Percentiles rank a stretch among this genome's conserved stretches.
Evolutionary conservation across 2,329 filamentous ascomycete genomes (phyloP).

Genomic region (Calonectria naviculata): DNA sequence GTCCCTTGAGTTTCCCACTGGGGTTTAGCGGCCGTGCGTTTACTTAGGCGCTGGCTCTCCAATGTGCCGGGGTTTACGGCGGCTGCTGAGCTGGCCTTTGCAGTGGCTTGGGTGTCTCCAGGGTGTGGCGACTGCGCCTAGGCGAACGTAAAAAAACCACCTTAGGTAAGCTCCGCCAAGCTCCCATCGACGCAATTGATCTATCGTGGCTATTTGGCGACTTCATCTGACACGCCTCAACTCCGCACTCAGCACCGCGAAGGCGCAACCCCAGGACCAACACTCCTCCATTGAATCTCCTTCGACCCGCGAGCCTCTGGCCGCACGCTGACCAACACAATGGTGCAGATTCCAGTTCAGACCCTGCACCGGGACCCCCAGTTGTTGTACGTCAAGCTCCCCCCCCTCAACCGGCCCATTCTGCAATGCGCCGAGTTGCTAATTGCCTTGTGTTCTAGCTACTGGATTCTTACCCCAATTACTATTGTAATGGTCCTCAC

Average conservation of each 20-base stretch:
- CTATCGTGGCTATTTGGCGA: slow-evolving; percentile 24
- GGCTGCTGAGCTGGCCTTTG: not conserved
- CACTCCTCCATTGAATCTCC: slow-evolving; percentile 18
- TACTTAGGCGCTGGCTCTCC: not conserved
- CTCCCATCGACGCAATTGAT: slow-evolving; percentile 18
- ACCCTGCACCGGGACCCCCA: slow-evolving; percentile 99
- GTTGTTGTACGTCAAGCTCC: slow-evolving; percentile 78
- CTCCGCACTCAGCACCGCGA: slow-evolving; percentile 14
- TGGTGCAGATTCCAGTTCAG: slow-evolving; percentile 89
- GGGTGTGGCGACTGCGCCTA: slow-evolving; percentile 7
- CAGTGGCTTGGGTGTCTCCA: not conserved
- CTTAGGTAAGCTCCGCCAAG: slow-evolving; percentile 21
- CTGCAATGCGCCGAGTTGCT: slow-evolving; percentile 21
- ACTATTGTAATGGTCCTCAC: slow-evolving; percentile 98
- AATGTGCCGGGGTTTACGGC: not conserved
- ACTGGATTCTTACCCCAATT: slow-evolving; percentile 99
- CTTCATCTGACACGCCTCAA: slow-evolving; percentile 7
- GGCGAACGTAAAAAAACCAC: not conserved
- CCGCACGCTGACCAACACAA: slow-evolving; percentile 50
- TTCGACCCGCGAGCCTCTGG: slow-evolving; percentile 21
- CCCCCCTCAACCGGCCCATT: not conserved
- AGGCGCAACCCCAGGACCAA: slow-evolving; percentile 23
- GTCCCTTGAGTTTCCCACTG: slow-evolving; percentile 11
- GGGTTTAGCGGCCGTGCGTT: slow-evolving; percentile 5
- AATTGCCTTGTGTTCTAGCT: slow-evolving; percentile 65